These are phyloP conservation scores for Ettlia oleoabundans DNA, from an alignment of 139 green algal genomes.

Conservation along the genomic window DNA sequence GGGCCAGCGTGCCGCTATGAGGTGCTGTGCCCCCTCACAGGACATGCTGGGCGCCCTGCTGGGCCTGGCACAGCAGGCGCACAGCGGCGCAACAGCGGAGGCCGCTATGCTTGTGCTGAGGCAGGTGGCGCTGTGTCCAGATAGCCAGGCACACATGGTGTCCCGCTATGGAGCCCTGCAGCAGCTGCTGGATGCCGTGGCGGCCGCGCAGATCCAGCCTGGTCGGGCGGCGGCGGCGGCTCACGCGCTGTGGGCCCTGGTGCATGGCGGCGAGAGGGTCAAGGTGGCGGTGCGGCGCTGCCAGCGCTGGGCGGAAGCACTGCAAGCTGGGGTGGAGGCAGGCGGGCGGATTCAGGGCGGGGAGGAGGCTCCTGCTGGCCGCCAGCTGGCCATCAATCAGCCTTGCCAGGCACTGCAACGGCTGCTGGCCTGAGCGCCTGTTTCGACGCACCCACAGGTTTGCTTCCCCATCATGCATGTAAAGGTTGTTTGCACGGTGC, in stretches of 20 bases:
- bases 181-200: not conserved
- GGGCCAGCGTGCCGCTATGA: not conserved
- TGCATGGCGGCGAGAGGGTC: not conserved
- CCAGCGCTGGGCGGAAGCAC: not conserved
- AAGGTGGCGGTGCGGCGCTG: slow-evolving; percentile 15
- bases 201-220: not conserved
- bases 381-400: not conserved
- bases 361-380: not conserved
- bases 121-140: slow-evolving; percentile 7
- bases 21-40: not conserved
- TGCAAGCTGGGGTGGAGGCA: not conserved
- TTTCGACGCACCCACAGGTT: no score
- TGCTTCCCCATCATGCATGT: no score
- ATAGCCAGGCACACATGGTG: slow-evolving; percentile 7
- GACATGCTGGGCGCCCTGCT: slow-evolving; percentile 3
- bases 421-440: slow-evolving; percentile 6
- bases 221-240: not conserved
- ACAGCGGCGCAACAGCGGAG: not conserved
- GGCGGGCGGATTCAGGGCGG: not conserved
- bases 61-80: not conserved
- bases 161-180: not conserved
- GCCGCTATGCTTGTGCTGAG: not conserved
- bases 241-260: slow-evolving; percentile 10
- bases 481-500: no score
- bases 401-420: not conserved